Evolutionary conservation across 1,139 yeast genomes (phyloP), one percentile per base, ranked within the genome.

Genomic region (Taphrina deformans): DNA sequence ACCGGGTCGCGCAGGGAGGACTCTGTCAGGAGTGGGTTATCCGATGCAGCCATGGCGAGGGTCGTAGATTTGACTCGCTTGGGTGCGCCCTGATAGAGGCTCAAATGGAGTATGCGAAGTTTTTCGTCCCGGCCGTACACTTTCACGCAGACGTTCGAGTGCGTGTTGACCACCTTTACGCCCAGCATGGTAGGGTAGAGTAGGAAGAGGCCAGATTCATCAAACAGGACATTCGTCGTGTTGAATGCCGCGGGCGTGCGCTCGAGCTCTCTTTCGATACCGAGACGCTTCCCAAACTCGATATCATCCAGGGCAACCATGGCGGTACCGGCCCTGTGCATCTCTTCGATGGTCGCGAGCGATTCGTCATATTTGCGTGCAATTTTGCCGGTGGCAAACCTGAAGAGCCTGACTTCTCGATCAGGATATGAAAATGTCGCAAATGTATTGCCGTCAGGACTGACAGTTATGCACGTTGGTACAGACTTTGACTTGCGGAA

Each of bases 41-140:
- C 73, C 12, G 79, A 74, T 10, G 82, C 75, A 0, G 80, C 76
- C 68, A 79, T 73, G 29, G 78, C 79, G 23, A 76, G 70, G 1
- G 77, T 76, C 40, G 75, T 50, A 67, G 71, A 56, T 67, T 69
- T 55, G 61, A 67, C 56, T 70, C 69, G 35, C 68, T 72, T 52
- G 58, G 72, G 71, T 68, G 74, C 67, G 21, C 77, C 78, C 60
- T 76, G 78, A 67, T 72, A 74, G 12, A 77, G 67, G 2, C 76
- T 71, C 9, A 77, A 56, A 21, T 71, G 71, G 14, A 70, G 46
- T 55, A 76, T 73, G 35, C 77, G 70, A 1, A 75, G 26, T 44
- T 71, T 71, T 50, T 80, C 83, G 7, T 73, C 72, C 1, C 70
- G 65, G 0, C 82, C 83, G 3, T 79, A 69, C 0, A 75, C 62